phyloP scores from a whole-genome alignment of 129 eudicot species.

The Artemisia annua region DNA sequence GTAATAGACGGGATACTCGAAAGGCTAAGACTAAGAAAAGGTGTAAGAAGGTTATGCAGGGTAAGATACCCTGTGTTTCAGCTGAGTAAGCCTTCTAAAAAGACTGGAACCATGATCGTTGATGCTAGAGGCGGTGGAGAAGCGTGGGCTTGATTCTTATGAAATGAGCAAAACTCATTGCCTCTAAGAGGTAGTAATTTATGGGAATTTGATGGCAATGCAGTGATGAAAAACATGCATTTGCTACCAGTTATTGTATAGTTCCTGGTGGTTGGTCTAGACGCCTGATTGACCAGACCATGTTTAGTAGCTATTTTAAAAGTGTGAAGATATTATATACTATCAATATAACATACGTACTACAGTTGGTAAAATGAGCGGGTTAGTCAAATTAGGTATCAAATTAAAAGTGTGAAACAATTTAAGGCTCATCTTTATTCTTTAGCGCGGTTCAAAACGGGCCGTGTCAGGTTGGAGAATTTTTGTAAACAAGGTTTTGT shows the following conservation, averaged over 20 bases:
- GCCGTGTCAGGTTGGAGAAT: too few relatives aligned
- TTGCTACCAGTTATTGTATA: too few relatives aligned
- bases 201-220: neutral
- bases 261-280: neutral
- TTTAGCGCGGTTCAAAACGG: too few relatives aligned
- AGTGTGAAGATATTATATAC: neutral
- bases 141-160: slow-evolving; percentile 16
- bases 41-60: slow-evolving; percentile 50
- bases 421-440: too few relatives aligned
- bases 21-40: slow-evolving; percentile 48
- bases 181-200: slow-evolving; percentile 1
- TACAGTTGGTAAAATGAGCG: too few relatives aligned
- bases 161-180: neutral
- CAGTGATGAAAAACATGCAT: too few relatives aligned
- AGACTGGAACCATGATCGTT: slow-evolving; percentile 19
- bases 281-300: slow-evolving; percentile 1
- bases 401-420: too few relatives aligned
- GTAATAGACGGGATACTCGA: slow-evolving; percentile 47
- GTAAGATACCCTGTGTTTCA: slow-evolving; percentile 61
- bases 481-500: too few relatives aligned
- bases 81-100: slow-evolving; percentile 42
- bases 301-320: neutral
- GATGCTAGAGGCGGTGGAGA: slow-evolving; percentile 5
- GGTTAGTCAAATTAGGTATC: too few relatives aligned
- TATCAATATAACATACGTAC: too few relatives aligned